Evolutionary conservation across 2,329 filamentous ascomycete genomes (phyloP).

Genomic region (Ceratocystis diversiconidia): DNA sequence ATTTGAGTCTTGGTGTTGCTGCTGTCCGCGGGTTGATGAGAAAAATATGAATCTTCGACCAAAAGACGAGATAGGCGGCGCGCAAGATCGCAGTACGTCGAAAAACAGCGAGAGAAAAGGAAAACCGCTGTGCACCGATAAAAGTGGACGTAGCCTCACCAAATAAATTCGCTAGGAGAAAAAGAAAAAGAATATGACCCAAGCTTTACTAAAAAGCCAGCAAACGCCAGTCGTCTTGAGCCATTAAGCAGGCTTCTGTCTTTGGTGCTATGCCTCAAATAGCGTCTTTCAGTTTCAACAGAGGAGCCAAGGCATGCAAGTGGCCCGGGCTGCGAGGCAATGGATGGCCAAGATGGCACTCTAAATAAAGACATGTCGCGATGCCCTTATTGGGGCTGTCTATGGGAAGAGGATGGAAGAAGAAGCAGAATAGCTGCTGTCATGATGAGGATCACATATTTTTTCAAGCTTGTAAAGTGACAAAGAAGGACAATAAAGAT

Average conservation of each 20-base stretch:
- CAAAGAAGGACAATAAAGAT: too few relatives aligned
- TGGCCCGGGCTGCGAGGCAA: background rate
- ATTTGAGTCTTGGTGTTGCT: background rate
- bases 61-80: background rate
- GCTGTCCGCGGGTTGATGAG: background rate
- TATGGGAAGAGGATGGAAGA: background rate
- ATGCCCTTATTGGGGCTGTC: background rate
- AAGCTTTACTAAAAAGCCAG: background rate
- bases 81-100: background rate
- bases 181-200: background rate
- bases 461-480: too few relatives aligned
- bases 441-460: too few relatives aligned
- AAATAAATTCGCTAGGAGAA: background rate
- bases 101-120: background rate
- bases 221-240: background rate
- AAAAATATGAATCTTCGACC: background rate
- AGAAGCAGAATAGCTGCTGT: too few relatives aligned
- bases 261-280: slow-evolving; percentile 2
- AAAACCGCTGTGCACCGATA: background rate
- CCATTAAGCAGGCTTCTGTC: background rate
- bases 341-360: background rate
- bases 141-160: background rate
- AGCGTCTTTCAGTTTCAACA: slow-evolving; percentile 1
- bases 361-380: background rate
- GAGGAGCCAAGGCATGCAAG: background rate